Percentiles rank a stretch among this genome's conserved stretches.
These are phyloP conservation scores for Hirsutella minnesotensis DNA, from an alignment of 2,329 filamentous ascomycete genomes.

Conservation along the genomic window DNA sequence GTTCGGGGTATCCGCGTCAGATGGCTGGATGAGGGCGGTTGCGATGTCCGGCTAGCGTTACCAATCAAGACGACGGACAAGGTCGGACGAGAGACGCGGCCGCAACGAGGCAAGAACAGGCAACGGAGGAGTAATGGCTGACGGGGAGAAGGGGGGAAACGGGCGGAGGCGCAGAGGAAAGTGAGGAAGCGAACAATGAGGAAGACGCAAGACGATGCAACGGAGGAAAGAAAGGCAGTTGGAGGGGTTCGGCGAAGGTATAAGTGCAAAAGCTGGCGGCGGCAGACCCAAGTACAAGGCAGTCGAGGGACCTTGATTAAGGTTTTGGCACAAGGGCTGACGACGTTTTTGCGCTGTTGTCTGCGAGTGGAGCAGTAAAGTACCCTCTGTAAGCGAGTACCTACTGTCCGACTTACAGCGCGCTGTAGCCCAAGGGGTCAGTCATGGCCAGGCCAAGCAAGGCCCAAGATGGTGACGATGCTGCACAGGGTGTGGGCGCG, in stretches of 20 bases:
- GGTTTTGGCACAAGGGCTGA: slow-evolving; percentile 3
- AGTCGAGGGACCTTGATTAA: slow-evolving; percentile 1
- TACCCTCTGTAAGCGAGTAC: no score
- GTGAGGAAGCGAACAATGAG: neutral
- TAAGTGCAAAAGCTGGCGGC: neutral
- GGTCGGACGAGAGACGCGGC: neutral
- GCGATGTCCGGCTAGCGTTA: no score
- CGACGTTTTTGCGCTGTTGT: slow-evolving; percentile 1
- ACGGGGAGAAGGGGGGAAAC: neutral
- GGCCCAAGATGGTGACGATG: slow-evolving; percentile 1
- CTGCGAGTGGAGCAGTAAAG: slow-evolving; percentile 1
- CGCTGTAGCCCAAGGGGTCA: no score
- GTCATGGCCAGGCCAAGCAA: neutral
- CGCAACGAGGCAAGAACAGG: neutral
- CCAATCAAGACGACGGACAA: neutral
- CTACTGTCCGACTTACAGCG: no score
- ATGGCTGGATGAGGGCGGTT: neutral
- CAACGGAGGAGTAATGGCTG: neutral
- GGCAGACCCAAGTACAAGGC: neutral
- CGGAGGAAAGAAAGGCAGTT: neutral
- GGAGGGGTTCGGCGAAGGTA: neutral
- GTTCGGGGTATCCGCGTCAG: slow-evolving; percentile 13
- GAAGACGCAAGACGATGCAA: neutral
- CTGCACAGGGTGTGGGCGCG: neutral
- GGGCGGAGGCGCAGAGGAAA: neutral